Base-by-base conservation (phyloP, 176 grass and related monocot genomes). In the Oryza glumipatula region DNA sequence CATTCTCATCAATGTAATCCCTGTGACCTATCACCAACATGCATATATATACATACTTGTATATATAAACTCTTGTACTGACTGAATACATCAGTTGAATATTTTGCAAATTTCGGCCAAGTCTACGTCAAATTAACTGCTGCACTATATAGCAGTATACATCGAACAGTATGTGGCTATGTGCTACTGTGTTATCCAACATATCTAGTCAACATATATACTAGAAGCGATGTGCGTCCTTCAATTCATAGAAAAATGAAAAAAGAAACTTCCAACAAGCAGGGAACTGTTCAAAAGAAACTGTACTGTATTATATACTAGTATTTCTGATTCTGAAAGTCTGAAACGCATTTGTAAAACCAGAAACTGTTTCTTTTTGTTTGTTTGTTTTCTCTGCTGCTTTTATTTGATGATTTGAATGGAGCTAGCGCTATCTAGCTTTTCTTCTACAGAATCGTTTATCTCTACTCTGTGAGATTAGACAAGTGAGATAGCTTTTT, bases 1-100 rank as follows among this genome's bases (percentile, higher is more conserved):
- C 80, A 83, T 90, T 83, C 75, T 76, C 80, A 65, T 86, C 79
- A 83, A 83, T 76, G 70, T 80, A 90, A 87, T 87, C 80, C 80
- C 80, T 79, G 61, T 49, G 39, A 56, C 69, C 26, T 47, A 4
- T 52, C 73, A 60, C 73, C 41, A 52, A 70, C 63, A 32, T 58
- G 64, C 44, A 38, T 69, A 52, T 30, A 38, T 69, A 52, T 69
- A 52, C 44, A 38, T 69, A 52, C 9, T 10, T 19, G 60, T 38
- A 36, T 54, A 11, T 44, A 44, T 44, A 44, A 9, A 32, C 15
- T 54, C 52, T 58, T 10, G 9, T 44, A 44, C 43, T 44, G 43
- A 58, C 52, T 58, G 52, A 58, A 58, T 74, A 26, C n/a, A 45
- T 16, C 9, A 44, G 9, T 44, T 32, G 64, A 51, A 68, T 51